Percentiles rank a stretch among this genome's conserved stretches.
Conservation (phyloP, 2,329 filamentous ascomycete species). For the Xylaria sp. region DNA sequence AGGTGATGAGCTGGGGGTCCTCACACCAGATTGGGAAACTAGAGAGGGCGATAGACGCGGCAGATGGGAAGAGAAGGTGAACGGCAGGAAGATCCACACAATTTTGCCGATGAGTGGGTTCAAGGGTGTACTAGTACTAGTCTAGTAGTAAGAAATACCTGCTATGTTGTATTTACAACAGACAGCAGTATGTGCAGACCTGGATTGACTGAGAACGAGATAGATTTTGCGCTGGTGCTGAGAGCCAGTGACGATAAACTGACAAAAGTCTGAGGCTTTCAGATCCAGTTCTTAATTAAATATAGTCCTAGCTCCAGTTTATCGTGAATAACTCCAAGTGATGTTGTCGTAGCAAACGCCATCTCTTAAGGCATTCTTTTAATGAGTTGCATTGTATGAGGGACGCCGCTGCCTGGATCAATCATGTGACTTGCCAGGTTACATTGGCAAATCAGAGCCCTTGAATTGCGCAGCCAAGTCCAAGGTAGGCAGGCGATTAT, state of each 20-base stretch:
- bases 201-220: conserved; percentile 2
- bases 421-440: conserved; percentile 33
- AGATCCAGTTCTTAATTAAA: conserved; percentile 12
- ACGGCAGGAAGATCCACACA: conserved; percentile 37
- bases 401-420: conserved; percentile 17
- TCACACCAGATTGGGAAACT: conserved; percentile 34
- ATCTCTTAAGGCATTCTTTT: neutral
- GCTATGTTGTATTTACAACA: neutral
- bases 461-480: conserved; percentile 3
- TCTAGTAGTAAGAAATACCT: neutral
- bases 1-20: conserved; percentile 21
- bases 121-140: neutral
- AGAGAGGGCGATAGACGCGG: conserved; percentile 30
- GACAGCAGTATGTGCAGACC: neutral
- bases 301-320: conserved; percentile 12
- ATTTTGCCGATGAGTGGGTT: conserved; percentile 23
- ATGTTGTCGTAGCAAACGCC: conserved; percentile 8
- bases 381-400: neutral
- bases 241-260: conserved; percentile 8
- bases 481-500: conserved; percentile 17
- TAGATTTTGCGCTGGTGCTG: neutral
- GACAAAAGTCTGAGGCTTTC: neutral
- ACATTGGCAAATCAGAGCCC: conserved; percentile 23
- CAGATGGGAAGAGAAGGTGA: conserved; percentile 29
- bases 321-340: neutral